These are phyloP conservation scores for Murraya paniculata DNA, from an alignment of 345 rosid species.

Conservation along the genomic window DNA sequence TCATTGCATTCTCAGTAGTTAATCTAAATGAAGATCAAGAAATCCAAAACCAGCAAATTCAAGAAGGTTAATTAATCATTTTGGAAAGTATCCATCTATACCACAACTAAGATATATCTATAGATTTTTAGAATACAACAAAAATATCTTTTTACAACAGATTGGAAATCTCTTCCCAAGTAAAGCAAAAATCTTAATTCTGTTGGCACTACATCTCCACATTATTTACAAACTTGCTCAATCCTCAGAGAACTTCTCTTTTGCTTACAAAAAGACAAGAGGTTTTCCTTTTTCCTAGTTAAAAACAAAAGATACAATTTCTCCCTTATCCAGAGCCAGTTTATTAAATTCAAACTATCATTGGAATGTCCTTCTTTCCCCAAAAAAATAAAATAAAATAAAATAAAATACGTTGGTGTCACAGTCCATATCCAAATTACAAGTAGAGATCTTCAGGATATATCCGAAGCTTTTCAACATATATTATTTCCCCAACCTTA, in stretches of 20 bases:
- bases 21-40: conserved; percentile 2
- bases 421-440: neutral
- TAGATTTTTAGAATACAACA: neutral
- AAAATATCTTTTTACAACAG: neutral
- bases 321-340: neutral
- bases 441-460: neutral
- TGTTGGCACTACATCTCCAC: neutral
- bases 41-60: conserved; percentile 1
- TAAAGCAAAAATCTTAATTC: neutral
- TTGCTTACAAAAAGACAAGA: too few species aligned
- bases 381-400: too few species aligned
- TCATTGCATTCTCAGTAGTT: conserved; percentile 4
- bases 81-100: neutral
- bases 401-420: neutral
- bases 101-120: neutral
- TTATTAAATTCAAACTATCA: neutral
- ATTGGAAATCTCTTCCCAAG: neutral
- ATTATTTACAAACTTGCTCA: neutral
- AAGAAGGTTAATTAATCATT: neutral
- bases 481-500: neutral
- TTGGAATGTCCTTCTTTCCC: neutral
- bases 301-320: neutral
- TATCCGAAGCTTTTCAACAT: neutral
- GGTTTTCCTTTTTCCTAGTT: neutral
- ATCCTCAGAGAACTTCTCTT: neutral